Percentiles rank a stretch among this genome's conserved stretches.
Evolutionary conservation across 1,139 yeast species (phyloP).

Genomic region (Citeromyces siamensis): DNA sequence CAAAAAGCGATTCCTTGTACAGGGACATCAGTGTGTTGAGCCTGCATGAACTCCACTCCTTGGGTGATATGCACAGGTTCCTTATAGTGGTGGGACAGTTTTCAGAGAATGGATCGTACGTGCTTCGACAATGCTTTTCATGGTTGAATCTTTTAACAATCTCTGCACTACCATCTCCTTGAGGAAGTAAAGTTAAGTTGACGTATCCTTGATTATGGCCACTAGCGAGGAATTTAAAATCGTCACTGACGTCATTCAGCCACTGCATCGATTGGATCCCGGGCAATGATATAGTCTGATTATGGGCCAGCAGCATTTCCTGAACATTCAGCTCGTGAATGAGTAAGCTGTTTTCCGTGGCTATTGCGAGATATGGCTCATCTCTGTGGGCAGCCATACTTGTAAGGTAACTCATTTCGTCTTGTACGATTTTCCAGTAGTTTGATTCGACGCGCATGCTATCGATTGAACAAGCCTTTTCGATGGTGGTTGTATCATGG

Average conservation of each 20-base stretch:
- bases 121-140: slow-evolving; percentile 31
- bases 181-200: slow-evolving; percentile 59
- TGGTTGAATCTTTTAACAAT: slow-evolving; percentile 69
- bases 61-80: slow-evolving; percentile 23
- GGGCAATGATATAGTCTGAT: slow-evolving; percentile 63
- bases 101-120: not conserved
- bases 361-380: slow-evolving; percentile 40
- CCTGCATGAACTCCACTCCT: slow-evolving; percentile 27
- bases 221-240: slow-evolving; percentile 32
- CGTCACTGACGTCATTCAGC: slow-evolving; percentile 25
- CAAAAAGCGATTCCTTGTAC: slow-evolving; percentile 50
- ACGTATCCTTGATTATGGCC: slow-evolving; percentile 66
- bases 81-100: slow-evolving; percentile 19
- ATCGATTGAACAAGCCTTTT: slow-evolving; percentile 29
- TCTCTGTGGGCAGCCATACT: slow-evolving; percentile 34
- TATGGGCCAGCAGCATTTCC: slow-evolving; percentile 43
- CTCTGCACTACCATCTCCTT: slow-evolving; percentile 46
- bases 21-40: slow-evolving; percentile 36
- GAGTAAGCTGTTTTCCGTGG: slow-evolving; percentile 39
- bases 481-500: slow-evolving; percentile 10
- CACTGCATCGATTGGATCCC: slow-evolving; percentile 55
- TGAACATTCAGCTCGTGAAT: slow-evolving; percentile 36
- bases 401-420: slow-evolving; percentile 36
- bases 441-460: slow-evolving; percentile 36
- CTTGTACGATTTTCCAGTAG: slow-evolving; percentile 46